Evolutionary conservation across 2,329 filamentous ascomycete species (phyloP), one percentile per base, ranked within the genome.

Genomic region (Colletotrichum somersetense): DNA sequence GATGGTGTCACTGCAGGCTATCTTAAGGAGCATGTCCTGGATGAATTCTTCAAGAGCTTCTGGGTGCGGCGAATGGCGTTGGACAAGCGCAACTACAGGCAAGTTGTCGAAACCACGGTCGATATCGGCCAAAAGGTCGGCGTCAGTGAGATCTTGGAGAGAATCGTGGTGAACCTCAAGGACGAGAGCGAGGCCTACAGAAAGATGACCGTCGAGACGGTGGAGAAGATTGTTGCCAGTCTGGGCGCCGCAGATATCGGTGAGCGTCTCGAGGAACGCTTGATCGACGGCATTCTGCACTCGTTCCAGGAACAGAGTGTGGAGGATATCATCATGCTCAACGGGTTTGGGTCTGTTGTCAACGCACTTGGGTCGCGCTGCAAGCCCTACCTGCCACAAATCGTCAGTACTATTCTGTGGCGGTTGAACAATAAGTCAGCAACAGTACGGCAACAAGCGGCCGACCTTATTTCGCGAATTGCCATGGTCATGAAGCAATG

Each of bases 401-500:
- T 99, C 75, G 95, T 97, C 83, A 95, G 92, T 81, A 98, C 96
- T 2, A 97, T 99, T 78, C 90, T 99, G 30, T 98, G 95, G 92
- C 90, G 96, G 40, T 85, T 99, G 72, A 98, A 98, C 89, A 98
- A 99, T 88, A 98, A 98, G 84, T 97, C 94, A 5, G 93, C 96
- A 10, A 97, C 96, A 1, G 96, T 99, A 48, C 93, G 96, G 75
- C 96, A 99, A 81, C 96, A 99, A 83, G 95, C 96, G 2, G 96
- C 96, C 6, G 96, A 99, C 81, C 89, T 99, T 57, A 97, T 99
- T 76, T 97, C 95, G 11, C 93, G 96, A 30, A 97, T 99, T 78
- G 96, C 96, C 6, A 96, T 98, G 88, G 96, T 98, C 62, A 98
- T 99, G 95, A 97, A 97, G 84, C 95, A 98, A 83, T 99, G 96